Evolutionary conservation across 345 rosid genomes (phyloP), one percentile per base, ranked within the genome.

Genomic region (Psidium guajava): DNA sequence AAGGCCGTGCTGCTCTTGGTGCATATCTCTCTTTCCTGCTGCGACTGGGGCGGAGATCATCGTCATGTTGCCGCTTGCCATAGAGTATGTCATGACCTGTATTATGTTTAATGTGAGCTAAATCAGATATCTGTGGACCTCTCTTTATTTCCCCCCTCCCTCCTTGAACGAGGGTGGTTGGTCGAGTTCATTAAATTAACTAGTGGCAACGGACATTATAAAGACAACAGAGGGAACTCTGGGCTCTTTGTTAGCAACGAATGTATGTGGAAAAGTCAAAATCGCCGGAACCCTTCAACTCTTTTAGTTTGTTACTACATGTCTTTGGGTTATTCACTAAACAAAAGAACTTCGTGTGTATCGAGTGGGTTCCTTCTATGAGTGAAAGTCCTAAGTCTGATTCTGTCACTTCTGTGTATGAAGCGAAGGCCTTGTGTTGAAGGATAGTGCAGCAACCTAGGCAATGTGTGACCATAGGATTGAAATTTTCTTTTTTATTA

Each of bases 31-130:
- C 2, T 85, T 81, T 24, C 86, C 55, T 28, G 85, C 27, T 14
- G 93, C 84, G 6, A 86, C 82, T 14, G 92, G 90, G 42, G 96
- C 86, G 27, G 92, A 86, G 55, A 95, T 86, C 59, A 94, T 81
- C 27, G 91, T 82, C 89, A 92, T 85, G 50, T 94, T 88, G 64
- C 90, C 90, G 83, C 91, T 87, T 81, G 94, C 93, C 97, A 95
- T 95, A 61, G 86, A 24, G n/a, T 3, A 16, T 49, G 13, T 53
- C 82, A 69, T 69, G 77, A 5, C 80, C 80, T 69, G 14, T 36
- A 36, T 69, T 69, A 36, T 36, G 80, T 21, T 69, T 69, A 11
- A 12, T 5, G 80, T 69, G 40, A 69, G 47, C 80, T 69, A 4
- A 69, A 69, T 69, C 80, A 69, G 80, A 18, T 36, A 18, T 36